These are phyloP conservation scores for Pseudohyphozyma bogoriensis DNA, from an alignment of 768 basidiomycete genomes.

Conservation along the genomic window DNA sequence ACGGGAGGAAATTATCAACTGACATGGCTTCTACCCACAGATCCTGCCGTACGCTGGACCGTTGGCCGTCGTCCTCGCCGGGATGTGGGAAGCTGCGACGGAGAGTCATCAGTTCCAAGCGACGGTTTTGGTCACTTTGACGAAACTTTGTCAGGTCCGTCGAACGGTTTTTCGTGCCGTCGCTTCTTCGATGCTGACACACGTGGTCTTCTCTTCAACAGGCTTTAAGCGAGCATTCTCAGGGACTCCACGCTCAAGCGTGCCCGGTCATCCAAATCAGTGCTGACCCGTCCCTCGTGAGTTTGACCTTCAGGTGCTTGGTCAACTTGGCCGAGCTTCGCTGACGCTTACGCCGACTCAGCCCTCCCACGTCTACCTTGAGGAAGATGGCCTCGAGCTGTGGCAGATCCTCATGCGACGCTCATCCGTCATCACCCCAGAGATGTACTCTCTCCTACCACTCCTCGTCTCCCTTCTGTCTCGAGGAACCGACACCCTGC, in stretches of 20 bases:
- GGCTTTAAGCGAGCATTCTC: slow-evolving; percentile 59
- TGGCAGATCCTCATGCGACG: slow-evolving; percentile 45
- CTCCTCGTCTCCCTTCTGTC: slow-evolving; percentile 49
- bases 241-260: slow-evolving; percentile 48
- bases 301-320: background rate
- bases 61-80: slow-evolving; percentile 57
- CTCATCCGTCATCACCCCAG: slow-evolving; percentile 42
- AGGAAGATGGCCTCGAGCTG: slow-evolving; percentile 64
- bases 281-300: slow-evolving; percentile 48
- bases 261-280: slow-evolving; percentile 58
- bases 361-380: slow-evolving; percentile 42
- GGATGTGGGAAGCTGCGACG: slow-evolving; percentile 52
- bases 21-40: slow-evolving; percentile 37
- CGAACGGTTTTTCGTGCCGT: no score
- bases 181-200: background rate
- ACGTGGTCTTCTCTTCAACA: slow-evolving; percentile 33
- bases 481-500: slow-evolving; percentile 63
- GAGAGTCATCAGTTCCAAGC: slow-evolving; percentile 34
- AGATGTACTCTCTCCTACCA: slow-evolving; percentile 57
- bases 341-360: background rate
- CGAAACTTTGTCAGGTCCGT: slow-evolving; percentile 59
- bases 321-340: background rate
- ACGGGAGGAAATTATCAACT: background rate
- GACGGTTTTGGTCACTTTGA: slow-evolving; percentile 58
- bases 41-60: slow-evolving; percentile 56